phyloP scores from a whole-genome alignment of 768 basidiomycete species.

The Candolleomyces eurysporus region DNA sequence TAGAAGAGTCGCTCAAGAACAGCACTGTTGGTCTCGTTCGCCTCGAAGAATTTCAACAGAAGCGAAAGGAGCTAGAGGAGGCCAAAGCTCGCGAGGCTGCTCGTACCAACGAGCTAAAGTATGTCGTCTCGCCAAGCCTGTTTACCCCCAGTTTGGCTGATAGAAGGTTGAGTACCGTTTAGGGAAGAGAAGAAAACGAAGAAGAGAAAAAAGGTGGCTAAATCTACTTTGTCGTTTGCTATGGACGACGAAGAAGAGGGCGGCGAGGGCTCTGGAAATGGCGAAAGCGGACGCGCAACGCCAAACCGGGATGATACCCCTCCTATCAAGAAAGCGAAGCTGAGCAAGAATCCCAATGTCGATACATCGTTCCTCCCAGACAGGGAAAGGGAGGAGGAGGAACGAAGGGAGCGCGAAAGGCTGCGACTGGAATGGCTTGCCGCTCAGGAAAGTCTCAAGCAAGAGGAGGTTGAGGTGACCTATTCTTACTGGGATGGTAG shows the following conservation, averaged over 20 bases:
- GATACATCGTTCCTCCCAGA: constrained; percentile 99
- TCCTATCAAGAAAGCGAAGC: constrained; percentile 67
- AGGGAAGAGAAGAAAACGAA: constrained; percentile 86
- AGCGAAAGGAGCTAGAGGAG: constrained; percentile 86
- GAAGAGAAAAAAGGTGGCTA: constrained; percentile 90
- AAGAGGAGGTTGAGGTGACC: constrained; percentile 82
- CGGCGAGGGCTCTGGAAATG: constrained; percentile 16
- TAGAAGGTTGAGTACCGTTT: constrained; percentile 80
- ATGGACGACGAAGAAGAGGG: constrained; percentile 75
- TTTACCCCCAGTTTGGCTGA: constrained; percentile 48
- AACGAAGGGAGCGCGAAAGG: constrained; percentile 84
- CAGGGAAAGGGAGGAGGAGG: constrained; percentile 92
- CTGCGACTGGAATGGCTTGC: constrained; percentile 90
- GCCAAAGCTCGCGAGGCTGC: constrained; percentile 89
- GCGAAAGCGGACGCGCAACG: constrained; percentile 31
- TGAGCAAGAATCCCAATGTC: constrained; percentile 93
- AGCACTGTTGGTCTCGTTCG: constrained; percentile 89
- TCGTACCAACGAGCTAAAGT: constrained; percentile 81
- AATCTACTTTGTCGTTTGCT: constrained; percentile 88
- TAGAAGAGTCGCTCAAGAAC: constrained; percentile 91
- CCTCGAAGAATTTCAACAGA: constrained; percentile 91
- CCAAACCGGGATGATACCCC: constrained; percentile 39
- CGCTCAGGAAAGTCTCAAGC: constrained; percentile 58
- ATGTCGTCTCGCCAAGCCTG: constrained; percentile 38
- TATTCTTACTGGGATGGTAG: constrained; percentile 99